phyloP scores from a whole-genome alignment of 176 grass and related monocot genomes.

The Triticum monococcum region DNA sequence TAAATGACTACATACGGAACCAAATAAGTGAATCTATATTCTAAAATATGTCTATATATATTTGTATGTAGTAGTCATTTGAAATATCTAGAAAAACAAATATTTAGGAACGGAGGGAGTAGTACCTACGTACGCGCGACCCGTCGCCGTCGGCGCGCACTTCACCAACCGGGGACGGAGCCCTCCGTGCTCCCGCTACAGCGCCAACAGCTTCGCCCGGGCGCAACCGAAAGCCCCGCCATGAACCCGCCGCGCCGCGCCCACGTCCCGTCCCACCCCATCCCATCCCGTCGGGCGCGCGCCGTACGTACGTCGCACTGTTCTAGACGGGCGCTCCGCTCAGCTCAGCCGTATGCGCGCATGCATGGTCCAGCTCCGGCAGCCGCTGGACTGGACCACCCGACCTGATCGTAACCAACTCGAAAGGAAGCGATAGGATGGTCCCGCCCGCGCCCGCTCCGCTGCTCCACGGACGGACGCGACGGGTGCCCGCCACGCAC shows the following conservation, averaged over 20 bases:
- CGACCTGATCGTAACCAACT: slow-evolving; percentile 65
- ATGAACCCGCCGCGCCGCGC: background rate
- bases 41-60: no score
- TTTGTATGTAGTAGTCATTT: no score
- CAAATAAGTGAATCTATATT: no score
- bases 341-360: background rate
- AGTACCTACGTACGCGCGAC: background rate
- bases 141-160: background rate
- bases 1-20: no score
- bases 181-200: background rate
- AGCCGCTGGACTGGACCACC: slow-evolving; percentile 42
- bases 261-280: background rate
- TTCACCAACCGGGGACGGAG: background rate
- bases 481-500: background rate
- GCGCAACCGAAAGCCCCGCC: background rate
- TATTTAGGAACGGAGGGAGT: no score
- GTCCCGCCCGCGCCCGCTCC: slow-evolving; percentile 8
- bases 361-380: slow-evolving; percentile 10
- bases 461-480: background rate
- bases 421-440: slow-evolving; percentile 30
- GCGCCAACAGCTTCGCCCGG: background rate
- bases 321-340: slow-evolving; percentile 9
- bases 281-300: background rate
- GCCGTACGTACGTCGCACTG: background rate
- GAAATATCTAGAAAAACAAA: no score